These are phyloP conservation scores for Diplogelasinospora grovesii DNA, from an alignment of 495 filamentous ascomycete genomes.

Conservation along the genomic window DNA sequence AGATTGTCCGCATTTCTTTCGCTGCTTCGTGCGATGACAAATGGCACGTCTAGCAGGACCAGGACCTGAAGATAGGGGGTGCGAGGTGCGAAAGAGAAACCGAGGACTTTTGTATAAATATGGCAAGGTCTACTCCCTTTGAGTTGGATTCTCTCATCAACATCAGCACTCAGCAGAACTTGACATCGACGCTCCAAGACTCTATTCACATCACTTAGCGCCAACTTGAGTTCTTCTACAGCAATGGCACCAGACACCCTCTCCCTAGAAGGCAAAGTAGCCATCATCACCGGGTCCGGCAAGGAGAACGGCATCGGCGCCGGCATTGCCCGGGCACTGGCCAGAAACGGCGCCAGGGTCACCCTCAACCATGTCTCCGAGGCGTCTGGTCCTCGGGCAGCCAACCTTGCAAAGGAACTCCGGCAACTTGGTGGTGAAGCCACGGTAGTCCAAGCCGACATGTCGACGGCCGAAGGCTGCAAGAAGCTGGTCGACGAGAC, in stretches of 20 bases:
- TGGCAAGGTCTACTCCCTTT: no score
- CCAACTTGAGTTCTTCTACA: background rate
- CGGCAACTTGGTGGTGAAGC: constrained; percentile 17
- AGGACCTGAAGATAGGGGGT: no score
- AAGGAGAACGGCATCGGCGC: constrained; percentile 40
- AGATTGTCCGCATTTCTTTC: no score
- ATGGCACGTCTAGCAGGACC: no score
- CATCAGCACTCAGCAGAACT: no score
- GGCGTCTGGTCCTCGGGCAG: constrained; percentile 24
- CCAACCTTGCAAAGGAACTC: constrained; percentile 17
- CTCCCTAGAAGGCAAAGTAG: constrained; percentile 42
- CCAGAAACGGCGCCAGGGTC: constrained; percentile 35
- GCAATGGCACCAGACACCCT: constrained; percentile 18
- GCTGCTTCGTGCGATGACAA: no score
- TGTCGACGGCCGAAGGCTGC: constrained; percentile 21
- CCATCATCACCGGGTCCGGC: constrained; percentile 46
- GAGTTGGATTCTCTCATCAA: no score
- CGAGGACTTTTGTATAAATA: no score
- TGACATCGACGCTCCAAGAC: no score
- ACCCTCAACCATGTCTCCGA: constrained; percentile 32
- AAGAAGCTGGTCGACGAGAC: constrained; percentile 27
- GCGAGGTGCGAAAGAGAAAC: no score
- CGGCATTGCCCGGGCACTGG: constrained; percentile 34
- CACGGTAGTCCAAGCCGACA: constrained; percentile 29
- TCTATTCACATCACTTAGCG: no score